Base-by-base conservation (phyloP, 768 basidiomycete genomes). In the Filobasidium wieringae region DNA sequence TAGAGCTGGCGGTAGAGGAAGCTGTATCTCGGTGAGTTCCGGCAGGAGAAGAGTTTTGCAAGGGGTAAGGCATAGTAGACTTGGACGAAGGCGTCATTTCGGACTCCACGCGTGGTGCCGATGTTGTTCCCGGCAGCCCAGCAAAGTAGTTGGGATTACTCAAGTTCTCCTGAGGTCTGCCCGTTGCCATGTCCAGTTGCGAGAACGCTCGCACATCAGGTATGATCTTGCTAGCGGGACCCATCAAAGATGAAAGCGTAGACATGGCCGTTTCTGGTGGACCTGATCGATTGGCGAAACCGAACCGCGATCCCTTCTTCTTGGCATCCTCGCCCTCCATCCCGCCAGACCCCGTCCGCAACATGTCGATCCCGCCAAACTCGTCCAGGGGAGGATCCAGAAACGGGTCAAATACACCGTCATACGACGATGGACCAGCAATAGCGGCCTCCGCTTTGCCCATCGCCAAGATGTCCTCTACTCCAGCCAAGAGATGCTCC, bases 381-480 rank as follows among this genome's bases (percentile, higher is more conserved):
- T 52, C 50, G 31, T 52, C 51, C 36, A 53, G 51, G 22, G 50
- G 37, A 26, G 50, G 45, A 29, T 61, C 60, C 45, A 57, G 31
- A 34, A 61, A 61, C 6, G 60, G 60, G 49, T 61, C 51, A 40
- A 61, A 61, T 11, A 39, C 50, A 7, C 60, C 60, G 19, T 61
- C 55, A 47, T 61, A 61, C 26, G 36, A 40, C 22, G 57, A 40
- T 12, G 51, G 41, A 22, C 51, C 51, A 37, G 27, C 50, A 17
- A 57, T 51, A 3, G 47, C 56, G 26, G 49, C 56, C 36, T 50
- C 50, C 26, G 49, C 50, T 29, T 57, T 57, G 34, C 56, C 50
- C 26, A 57, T 47, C 29, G 56, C 49, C 49, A 58, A 32, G 40
- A 58, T 36, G 31, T 58, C 57, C 31, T 58, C 51, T 27, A 58